Base-by-base conservation (phyloP, 768 basidiomycete species). In the Saitozyma sp. region DNA sequence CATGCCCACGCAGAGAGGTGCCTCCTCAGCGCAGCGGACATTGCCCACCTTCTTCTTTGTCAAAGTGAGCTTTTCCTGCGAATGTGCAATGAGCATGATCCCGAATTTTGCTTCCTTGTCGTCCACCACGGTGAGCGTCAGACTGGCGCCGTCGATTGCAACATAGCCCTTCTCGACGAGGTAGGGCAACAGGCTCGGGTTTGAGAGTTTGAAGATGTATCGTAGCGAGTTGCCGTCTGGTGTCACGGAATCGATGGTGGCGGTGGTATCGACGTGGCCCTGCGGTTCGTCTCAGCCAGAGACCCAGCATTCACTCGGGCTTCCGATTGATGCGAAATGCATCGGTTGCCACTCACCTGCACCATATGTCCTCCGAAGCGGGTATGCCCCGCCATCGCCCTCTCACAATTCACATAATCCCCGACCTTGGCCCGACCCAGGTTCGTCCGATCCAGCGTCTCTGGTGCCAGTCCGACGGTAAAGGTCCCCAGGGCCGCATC, bases 361-460 rank as follows among this genome's bases (percentile, higher is more conserved):
- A 99, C 96, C 76, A 94, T 93, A 77, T 99, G 96, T 10, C 96
- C 96, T 37, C 96, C 96, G 72, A 98, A 96, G 59, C 95, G 84
- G 16, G 86, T 87, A 81, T 93, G 90, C 6, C 89, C 88, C 19
- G 86, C 88, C 91, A 98, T 92, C 2, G 96, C 96, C 54, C 96
- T 86, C 82, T 99, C 96, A 45, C 94, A 83, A 78, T 98, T 97
- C 51, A 97, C 85, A 69, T 87, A 84, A 67, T 91, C 88, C 17
- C 90, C 91, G 16, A 87, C 85, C 66, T 83, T 84, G 58, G 89
- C 83, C 71, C 91, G 87, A 90, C 95, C 96, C 40, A 98, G 82
- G 81, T 97, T 90, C 2, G 94, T 97, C 78, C 92, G 83, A 57
- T 86, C 84, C 62, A 99, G 81, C 13, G 96, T 98, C 83, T 99